Base-by-base conservation (phyloP, 2,329 filamentous ascomycete species). In the Chaetomiaceae sp. region DNA sequence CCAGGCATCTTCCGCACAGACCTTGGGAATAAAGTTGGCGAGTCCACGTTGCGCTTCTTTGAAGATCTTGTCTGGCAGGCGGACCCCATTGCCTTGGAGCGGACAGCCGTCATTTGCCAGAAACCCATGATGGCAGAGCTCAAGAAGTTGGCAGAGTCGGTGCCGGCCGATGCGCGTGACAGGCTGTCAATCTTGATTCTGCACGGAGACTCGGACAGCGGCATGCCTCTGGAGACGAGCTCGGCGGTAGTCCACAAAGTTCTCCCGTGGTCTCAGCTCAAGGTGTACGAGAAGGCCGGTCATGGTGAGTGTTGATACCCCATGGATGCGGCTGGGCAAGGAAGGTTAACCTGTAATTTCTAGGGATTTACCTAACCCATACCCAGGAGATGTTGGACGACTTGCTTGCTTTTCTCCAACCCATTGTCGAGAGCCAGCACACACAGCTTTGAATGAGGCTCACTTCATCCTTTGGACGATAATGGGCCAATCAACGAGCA, bases 311-410 rank as follows among this genome's bases (percentile, higher is more conserved):
- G 14, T 30, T 1, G 4, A 8, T 20, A 16, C 9, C 33, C 2
- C 3, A 33, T 33, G 30, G 5, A 4, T 33, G 8, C 5, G 3
- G n/a, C 18, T 20, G n/a, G 7, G 16, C n/a, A n/a, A 6, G 33
- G 5, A 7, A 20, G 5, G 29, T 30, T 48, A 27, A 49, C 42
- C 10, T 2, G 1, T 13, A 14, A 2, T 23, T 2, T 16, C 16
- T 25, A 60, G 58, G 58, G 8, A 27, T 60, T 5, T 60, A 58
- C 33, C 25, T 56, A 37, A 60, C 58, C 1, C 55, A 60, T 42
- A 29, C 42, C 1, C 8, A 44, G 29, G 45, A 46, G 16, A 51
- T 56, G 3, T 1, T 58, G 18, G 46, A 54, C 5, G 58, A 60
- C 18, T 9, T 55, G n/a, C 48, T 55, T 14, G 43, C 25, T 2